Percentiles rank a stretch among this genome's conserved stretches.
Evolutionary conservation across 192 early-diverging fungal species (phyloP).

Genomic region (Gamsiella multidivaricata): DNA sequence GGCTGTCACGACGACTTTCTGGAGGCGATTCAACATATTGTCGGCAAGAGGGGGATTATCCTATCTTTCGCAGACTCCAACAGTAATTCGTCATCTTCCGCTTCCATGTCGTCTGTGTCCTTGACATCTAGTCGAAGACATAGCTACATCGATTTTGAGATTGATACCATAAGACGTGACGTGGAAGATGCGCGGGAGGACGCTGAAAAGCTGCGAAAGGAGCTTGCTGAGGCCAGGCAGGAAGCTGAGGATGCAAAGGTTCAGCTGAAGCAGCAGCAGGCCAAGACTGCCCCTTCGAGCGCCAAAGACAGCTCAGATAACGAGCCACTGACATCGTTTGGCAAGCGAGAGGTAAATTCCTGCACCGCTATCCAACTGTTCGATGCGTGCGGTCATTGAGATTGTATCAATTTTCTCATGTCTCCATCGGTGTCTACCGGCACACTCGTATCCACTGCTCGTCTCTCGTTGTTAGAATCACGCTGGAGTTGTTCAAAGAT

Average conservation of each 20-base stretch:
- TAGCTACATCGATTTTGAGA: conserved; percentile 48
- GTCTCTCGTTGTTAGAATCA: conserved; percentile 30
- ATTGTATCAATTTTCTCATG: background rate
- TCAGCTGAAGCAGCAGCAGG: conserved; percentile 24
- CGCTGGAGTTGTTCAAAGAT: conserved; percentile 50
- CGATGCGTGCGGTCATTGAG: background rate
- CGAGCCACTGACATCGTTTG: conserved; percentile 24
- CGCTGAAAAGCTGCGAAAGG: conserved; percentile 18
- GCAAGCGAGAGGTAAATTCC: conserved; percentile 42
- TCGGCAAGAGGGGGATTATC: conserved; percentile 42
- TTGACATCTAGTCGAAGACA: conserved; percentile 42
- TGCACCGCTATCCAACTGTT: background rate
- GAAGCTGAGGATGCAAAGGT: conserved; percentile 36
- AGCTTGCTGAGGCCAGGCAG: conserved; percentile 8
- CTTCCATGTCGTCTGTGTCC: conserved; percentile 23
- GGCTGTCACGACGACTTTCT: conserved; percentile 50
- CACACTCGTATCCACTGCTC: background rate
- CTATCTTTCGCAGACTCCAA: conserved; percentile 28
- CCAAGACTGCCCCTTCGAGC: conserved; percentile 9
- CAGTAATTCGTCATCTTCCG: conserved; percentile 14
- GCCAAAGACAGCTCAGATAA: conserved; percentile 26
- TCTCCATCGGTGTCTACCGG: background rate
- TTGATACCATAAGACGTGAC: conserved; percentile 32
- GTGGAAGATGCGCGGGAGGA: conserved; percentile 40
- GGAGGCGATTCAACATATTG: conserved; percentile 52